A percentile compares a stretch with the other conserved stretches of the same genome.
These are phyloP conservation scores for Gaertneriomyces semiglobifer DNA, from an alignment of 192 early-diverging fungal species.

Conservation along the genomic window DNA sequence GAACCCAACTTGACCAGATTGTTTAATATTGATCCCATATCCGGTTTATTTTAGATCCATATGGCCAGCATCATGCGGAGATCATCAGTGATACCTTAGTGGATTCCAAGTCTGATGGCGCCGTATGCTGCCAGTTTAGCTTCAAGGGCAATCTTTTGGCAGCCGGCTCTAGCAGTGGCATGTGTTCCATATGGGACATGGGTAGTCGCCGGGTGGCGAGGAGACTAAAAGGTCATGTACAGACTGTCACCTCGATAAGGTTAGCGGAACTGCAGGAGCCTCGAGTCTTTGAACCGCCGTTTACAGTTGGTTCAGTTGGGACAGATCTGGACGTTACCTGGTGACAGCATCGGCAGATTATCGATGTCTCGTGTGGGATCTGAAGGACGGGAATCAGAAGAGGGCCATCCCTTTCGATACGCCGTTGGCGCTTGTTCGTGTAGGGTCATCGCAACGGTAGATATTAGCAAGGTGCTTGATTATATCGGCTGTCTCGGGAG, in stretches of 20 bases:
- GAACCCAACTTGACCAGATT: not conserved
- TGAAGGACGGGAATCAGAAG: slow-evolving; percentile 52
- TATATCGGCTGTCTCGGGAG: not conserved
- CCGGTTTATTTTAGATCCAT: slow-evolving; percentile 19
- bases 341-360: slow-evolving; percentile 77
- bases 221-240: slow-evolving; percentile 72
- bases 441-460: slow-evolving; percentile 60
- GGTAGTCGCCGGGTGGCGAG: slow-evolving; percentile 74
- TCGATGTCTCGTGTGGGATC: slow-evolving; percentile 86
- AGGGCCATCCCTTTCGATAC: slow-evolving; percentile 66
- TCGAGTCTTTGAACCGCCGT: not conserved
- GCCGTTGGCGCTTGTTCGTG: slow-evolving; percentile 63
- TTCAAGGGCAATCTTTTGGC: slow-evolving; percentile 76
- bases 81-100: slow-evolving; percentile 67
- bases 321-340: slow-evolving; percentile 70
- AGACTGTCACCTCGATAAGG: slow-evolving; percentile 73
- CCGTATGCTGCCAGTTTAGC: slow-evolving; percentile 66
- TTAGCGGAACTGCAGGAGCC: slow-evolving; percentile 25
- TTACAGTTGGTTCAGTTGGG: slow-evolving; percentile 61
- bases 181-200: slow-evolving; percentile 82
- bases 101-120: slow-evolving; percentile 59
- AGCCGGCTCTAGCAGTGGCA: slow-evolving; percentile 74
- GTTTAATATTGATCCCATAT: not conserved
- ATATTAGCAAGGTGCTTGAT: slow-evolving; percentile 1
- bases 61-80: slow-evolving; percentile 51